phyloP scores from a whole-genome alignment of 2,329 filamentous ascomycete genomes.

The Boeremia exigua region DNA sequence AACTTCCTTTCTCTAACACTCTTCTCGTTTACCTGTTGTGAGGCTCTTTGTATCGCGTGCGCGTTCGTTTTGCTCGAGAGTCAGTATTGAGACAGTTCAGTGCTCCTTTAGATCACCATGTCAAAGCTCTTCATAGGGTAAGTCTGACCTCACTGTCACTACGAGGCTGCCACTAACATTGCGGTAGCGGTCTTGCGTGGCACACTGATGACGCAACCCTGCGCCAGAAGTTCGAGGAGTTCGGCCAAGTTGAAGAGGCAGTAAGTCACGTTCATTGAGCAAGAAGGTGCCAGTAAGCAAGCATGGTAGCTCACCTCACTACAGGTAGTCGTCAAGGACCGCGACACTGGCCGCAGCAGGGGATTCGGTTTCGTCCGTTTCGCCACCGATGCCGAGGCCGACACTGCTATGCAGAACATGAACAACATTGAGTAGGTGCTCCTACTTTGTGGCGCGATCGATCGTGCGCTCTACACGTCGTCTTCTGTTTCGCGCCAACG shows the following conservation, averaged over 20 bases:
- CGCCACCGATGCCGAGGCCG: constrained; percentile 74
- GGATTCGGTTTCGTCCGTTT: constrained; percentile 98
- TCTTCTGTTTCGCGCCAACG: not conserved
- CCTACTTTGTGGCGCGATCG: not conserved
- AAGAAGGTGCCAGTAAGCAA: not conserved
- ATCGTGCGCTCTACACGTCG: not conserved
- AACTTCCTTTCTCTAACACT: constrained; percentile 23
- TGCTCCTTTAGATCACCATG: constrained; percentile 63
- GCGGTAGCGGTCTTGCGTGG: constrained; percentile 90
- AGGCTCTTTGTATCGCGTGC: constrained; percentile 38
- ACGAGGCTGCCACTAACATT: constrained; percentile 13
- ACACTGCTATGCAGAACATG: constrained; percentile 78
- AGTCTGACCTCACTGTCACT: constrained; percentile 45
- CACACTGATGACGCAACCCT: constrained; percentile 91
- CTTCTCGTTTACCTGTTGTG: constrained; percentile 29
- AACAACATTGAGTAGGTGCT: constrained; percentile 84
- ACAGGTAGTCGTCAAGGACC: constrained; percentile 96
- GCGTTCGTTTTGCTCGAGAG: constrained; percentile 37
- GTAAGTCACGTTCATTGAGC: constrained; percentile 63
- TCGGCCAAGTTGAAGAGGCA: constrained; percentile 90
- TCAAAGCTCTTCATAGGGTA: constrained; percentile 96
- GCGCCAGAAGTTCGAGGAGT: constrained; percentile 90
- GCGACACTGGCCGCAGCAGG: constrained; percentile 93
- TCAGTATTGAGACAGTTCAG: constrained; percentile 50
- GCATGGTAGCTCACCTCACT: constrained; percentile 24